Conservation (phyloP, 2,329 filamentous ascomycete species). For the Xylaria sp. region DNA sequence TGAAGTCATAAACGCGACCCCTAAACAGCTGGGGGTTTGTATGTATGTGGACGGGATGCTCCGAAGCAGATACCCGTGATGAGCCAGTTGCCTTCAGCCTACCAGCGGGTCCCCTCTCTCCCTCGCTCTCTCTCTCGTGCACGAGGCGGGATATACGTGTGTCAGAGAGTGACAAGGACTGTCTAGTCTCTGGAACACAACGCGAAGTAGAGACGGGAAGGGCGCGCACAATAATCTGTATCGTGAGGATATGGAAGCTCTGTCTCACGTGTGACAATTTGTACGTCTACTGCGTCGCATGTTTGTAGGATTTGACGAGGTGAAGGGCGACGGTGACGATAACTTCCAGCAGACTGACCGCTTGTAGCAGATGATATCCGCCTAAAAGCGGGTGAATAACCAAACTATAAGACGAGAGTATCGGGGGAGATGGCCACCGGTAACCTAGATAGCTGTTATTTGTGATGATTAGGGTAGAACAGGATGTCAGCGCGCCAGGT, state of each 20-base stretch:
- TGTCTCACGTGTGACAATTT: slow-evolving; percentile 14
- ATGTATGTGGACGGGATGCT: not conserved
- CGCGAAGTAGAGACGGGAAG: not conserved
- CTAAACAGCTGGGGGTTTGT: not conserved
- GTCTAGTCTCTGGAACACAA: not conserved
- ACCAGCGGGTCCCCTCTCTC: too few relatives aligned
- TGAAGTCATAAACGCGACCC: slow-evolving; percentile 17
- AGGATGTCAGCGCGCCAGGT: not conserved
- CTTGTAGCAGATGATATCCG: slow-evolving; percentile 20
- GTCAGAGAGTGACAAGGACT: not conserved
- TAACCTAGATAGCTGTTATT: not conserved
- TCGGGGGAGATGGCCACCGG: slow-evolving; percentile 4
- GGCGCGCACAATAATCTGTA: not conserved
- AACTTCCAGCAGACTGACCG: not conserved
- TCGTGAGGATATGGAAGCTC: not conserved
- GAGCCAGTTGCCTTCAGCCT: not conserved
- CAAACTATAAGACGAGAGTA: slow-evolving; percentile 1
- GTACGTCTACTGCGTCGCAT: slow-evolving; percentile 9
- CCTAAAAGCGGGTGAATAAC: slow-evolving; percentile 39
- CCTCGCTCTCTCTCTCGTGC: not conserved
- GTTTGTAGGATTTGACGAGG: not conserved
- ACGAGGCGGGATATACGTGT: not conserved
- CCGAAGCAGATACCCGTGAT: not conserved
- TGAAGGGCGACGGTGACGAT: not conserved
- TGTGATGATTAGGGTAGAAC: not conserved